A percentile compares a stretch with the other conserved stretches of the same genome.
Evolutionary conservation across 305 asterid species (phyloP).

Genomic region (Fraxinus paxiana): DNA sequence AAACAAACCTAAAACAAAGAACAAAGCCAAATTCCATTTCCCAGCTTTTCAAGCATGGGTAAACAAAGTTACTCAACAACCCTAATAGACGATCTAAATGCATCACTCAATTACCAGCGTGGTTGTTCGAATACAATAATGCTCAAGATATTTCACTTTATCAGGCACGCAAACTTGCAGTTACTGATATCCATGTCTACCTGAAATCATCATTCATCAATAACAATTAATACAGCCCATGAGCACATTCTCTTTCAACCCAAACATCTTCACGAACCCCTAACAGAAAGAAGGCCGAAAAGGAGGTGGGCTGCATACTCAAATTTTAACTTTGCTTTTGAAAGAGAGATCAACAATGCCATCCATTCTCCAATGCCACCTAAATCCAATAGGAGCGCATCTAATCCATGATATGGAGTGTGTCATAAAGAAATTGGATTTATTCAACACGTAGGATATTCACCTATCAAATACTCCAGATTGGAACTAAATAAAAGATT

Average conservation of each 20-base stretch:
- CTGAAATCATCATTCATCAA: neutral
- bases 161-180: neutral
- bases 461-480: neutral
- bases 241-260: neutral
- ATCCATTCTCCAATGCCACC: neutral
- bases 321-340: neutral
- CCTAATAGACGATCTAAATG: neutral
- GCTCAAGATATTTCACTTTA: neutral
- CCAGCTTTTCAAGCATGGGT: neutral
- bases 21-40: neutral
- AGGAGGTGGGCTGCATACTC: neutral
- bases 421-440: neutral
- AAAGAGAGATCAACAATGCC: neutral
- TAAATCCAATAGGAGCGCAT: neutral
- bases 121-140: neutral
- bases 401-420: neutral
- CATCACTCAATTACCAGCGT: neutral
- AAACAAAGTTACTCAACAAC: neutral
- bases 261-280: neutral
- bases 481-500: neutral
- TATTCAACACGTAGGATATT: neutral
- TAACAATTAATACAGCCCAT: neutral
- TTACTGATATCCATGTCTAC: neutral
- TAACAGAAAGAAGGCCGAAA: neutral
- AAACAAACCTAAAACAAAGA: slow-evolving; percentile 3